Base-by-base conservation (phyloP, 1,284 basidiomycete species). In the Melampsora larici-populina region DNA sequence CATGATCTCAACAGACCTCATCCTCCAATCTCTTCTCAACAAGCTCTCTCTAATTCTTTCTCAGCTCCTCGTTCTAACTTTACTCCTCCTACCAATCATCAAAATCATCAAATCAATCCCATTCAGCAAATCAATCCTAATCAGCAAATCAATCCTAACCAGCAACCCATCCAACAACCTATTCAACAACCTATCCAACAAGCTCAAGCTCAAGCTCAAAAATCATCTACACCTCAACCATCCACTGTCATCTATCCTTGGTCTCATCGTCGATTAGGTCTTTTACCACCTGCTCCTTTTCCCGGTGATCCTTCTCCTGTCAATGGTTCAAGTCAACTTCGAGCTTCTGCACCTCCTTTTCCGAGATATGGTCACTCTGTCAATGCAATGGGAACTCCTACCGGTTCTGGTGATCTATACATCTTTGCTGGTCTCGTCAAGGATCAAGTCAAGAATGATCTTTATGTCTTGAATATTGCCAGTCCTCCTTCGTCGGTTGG, bases 361-460 rank as follows among this genome's bases (percentile, higher is more conserved):
- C 97, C 97, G 18, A 90, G 97, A 74, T 99, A 99, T 83, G 97
- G 97, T 15, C 93, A 97, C 82, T 92, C 95, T 2, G 89, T 97
- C n/a, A 96, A 97, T 29, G 89, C 92, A 17, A 89, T 89, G 64
- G 82, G 84, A 2, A 91, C 91, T 15, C 83, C 89, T 24, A 81
- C 79, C 65, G 68, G 64, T 31, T 89, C 87, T 8, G 96, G 96
- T 31, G 95, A 99, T 82, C 89, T 99, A 80, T 95, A 94, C 85
- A 88, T 99, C 78, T 99, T 99, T 82, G 97, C 97, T 81, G 97
- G 97, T 80, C 90, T 99, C 71, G 95, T 99, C 21, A 89, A 91
- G 60, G 96, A 99, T 83, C 87, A 89, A 46, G 91, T 95, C 68
- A 89, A 91, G 80, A 98, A 98, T 85, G 97, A 99, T 85, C 87